Evolutionary conservation across 495 filamentous ascomycete species (phyloP).

Genomic region (Friedmanniomyces simplex): DNA sequence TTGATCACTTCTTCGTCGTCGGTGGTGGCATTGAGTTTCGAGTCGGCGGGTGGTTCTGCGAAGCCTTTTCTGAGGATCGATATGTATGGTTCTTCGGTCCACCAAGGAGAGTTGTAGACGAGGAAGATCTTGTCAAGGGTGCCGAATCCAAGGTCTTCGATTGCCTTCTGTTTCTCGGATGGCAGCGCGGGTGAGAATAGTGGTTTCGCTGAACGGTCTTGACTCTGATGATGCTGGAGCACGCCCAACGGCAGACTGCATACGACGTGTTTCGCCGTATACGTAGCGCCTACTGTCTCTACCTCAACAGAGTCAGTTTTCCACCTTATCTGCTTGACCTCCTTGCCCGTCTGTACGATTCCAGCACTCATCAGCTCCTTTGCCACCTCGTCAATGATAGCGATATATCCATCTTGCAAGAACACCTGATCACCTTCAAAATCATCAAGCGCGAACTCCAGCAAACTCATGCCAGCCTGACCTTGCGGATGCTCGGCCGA

Average conservation of each 20-base stretch:
- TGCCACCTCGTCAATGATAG: constrained; percentile 10
- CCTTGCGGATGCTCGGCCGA: constrained; percentile 7
- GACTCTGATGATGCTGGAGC: constrained; percentile 6
- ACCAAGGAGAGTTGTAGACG: constrained; percentile 9
- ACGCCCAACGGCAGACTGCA: constrained; percentile 19
- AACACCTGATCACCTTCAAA: constrained; percentile 19
- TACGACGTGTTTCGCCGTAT: constrained; percentile 8
- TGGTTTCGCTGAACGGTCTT: not conserved
- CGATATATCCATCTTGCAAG: constrained; percentile 15
- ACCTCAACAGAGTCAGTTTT: not conserved
- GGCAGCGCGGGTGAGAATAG: constrained; percentile 11
- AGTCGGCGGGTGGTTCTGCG: not conserved
- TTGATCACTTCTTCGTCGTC: not conserved
- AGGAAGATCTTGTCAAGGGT: constrained; percentile 20
- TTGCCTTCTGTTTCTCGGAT: constrained; percentile 1
- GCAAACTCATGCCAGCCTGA: constrained; percentile 7
- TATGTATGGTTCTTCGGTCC: constrained; percentile 8
- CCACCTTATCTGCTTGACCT: constrained; percentile 11
- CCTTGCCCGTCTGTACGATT: not conserved
- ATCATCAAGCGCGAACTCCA: constrained; percentile 18
- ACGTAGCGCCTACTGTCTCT: not conserved
- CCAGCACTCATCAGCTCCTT: constrained; percentile 1
- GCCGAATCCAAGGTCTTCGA: constrained; percentile 11
- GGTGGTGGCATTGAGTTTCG: not conserved
- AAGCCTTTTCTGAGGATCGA: constrained; percentile 7